These are phyloP conservation scores for Claviceps fusiformis DNA, from an alignment of 2,329 filamentous ascomycete species.

Conservation along the genomic window DNA sequence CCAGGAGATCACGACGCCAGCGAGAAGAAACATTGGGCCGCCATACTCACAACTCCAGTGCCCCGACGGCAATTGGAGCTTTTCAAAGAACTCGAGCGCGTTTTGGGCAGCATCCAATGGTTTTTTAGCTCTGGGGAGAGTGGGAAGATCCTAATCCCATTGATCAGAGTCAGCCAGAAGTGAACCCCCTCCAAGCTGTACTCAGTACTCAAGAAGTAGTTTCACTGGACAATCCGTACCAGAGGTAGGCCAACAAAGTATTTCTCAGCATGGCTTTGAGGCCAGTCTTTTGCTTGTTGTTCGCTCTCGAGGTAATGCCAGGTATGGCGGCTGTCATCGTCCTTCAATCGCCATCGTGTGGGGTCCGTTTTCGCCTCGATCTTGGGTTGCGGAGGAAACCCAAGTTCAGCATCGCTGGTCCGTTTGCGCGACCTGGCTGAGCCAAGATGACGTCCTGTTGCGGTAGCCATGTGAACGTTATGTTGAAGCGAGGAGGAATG, in stretches of 20 bases:
- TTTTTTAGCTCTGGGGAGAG: slow-evolving; percentile 54
- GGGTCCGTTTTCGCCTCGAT: slow-evolving; percentile 57
- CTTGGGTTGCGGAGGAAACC: slow-evolving; percentile 31
- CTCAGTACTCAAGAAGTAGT: not conserved
- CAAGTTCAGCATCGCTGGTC: slow-evolving; percentile 23
- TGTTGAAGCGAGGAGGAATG: not conserved
- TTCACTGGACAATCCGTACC: slow-evolving; percentile 31
- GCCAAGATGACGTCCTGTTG: slow-evolving; percentile 17
- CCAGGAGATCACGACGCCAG: slow-evolving; percentile 73
- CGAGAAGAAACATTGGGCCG: slow-evolving; percentile 89
- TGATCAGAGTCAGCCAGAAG: not conserved
- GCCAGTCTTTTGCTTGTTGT: slow-evolving; percentile 61
- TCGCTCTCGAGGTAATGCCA: slow-evolving; percentile 84
- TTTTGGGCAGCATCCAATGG: slow-evolving; percentile 71
- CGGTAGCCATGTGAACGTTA: slow-evolving; percentile 14
- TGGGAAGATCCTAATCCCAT: slow-evolving; percentile 50
- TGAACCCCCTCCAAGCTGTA: not conserved
- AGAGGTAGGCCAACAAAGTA: slow-evolving; percentile 70
- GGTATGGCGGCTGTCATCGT: slow-evolving; percentile 74
- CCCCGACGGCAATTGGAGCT: slow-evolving; percentile 75
- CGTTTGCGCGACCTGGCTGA: slow-evolving; percentile 28
- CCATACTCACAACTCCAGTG: slow-evolving; percentile 98
- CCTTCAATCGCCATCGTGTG: slow-evolving; percentile 68
- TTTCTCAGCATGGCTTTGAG: slow-evolving; percentile 79
- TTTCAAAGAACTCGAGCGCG: slow-evolving; percentile 75